Evolutionary conservation across 352 stramenopile genomes (phyloP), one percentile per base, ranked within the genome.

Genomic region (Paralagenidium karlingii): DNA sequence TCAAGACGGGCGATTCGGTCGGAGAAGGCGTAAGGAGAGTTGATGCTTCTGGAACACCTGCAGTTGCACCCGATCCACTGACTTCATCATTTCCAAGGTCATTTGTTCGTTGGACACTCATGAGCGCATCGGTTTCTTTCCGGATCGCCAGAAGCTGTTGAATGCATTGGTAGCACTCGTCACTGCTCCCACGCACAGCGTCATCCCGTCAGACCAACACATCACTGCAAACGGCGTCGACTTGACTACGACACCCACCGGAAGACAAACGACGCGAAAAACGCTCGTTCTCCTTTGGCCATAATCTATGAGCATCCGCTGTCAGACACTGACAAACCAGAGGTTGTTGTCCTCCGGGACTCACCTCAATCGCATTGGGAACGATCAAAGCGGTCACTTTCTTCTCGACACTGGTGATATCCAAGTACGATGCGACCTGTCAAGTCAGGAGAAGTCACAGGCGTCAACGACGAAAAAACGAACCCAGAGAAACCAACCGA

Each of bases 381-480:
- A 89, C 78, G 40, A 91, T 85, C 19, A 91, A 45, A 7, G 78
- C 75, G 2, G 75, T 82, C 32, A 89, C 87, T 37, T 91, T 91
- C 45, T 88, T 88, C 45, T 87, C 78, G 45, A 91, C 68, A 19
- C 40, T 31, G 18, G 51, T 52, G 40, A 91, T 85, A 11, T 88
- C 68, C n/a, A 70, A 58, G 28, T 81, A 82, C 5, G 60, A 74
- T n/a, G 66, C 46, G 24, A 88, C 71, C 74, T 88, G 38, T 44
- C 12, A 12, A 26, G 29, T 30, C 16, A 20, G 10, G 44, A 32
- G 36, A 13, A 38, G 31, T 24, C 24, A 24, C 25, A 32, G 6
- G 15, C 1, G 27, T 26, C 15, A 25, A 21, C 38, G 29, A 26
- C 11, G 16, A 28, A 50, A 8, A 32, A 36, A 13, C 26, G 20